phyloP scores from a whole-genome alignment of 1,284 basidiomycete species.

The Ceratobasidium sp. region DNA sequence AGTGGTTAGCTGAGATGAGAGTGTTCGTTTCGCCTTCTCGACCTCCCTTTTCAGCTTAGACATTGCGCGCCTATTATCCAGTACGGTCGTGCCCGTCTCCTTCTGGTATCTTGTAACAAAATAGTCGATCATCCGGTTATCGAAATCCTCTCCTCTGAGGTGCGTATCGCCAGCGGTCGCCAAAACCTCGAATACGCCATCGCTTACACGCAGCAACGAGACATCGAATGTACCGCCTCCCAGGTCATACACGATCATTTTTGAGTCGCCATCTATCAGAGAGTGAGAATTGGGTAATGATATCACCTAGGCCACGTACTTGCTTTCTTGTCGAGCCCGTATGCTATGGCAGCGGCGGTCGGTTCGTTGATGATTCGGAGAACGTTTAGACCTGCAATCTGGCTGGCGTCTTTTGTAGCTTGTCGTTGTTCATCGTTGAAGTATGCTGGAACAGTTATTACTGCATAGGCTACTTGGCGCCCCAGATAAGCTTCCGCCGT shows the following conservation, averaged over 20 bases:
- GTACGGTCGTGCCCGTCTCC: constrained; percentile 60
- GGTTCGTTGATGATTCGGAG: constrained; percentile 69
- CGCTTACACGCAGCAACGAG: constrained; percentile 63
- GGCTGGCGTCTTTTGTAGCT: constrained; percentile 64
- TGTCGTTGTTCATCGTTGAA: constrained; percentile 68
- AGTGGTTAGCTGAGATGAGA: constrained; percentile 63
- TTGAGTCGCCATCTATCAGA: constrained; percentile 57
- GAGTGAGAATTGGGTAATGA: too few species aligned
- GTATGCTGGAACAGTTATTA: constrained; percentile 65
- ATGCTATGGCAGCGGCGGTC: constrained; percentile 64
- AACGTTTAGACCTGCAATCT: constrained; percentile 64
- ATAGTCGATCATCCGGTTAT: constrained; percentile 62
- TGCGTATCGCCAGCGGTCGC: constrained; percentile 49
- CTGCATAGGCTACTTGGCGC: constrained; percentile 64
- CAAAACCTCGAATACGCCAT: constrained; percentile 51
- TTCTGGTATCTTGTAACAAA: constrained; percentile 60
- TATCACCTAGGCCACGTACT: constrained; percentile 30
- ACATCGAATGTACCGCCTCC: constrained; percentile 66
- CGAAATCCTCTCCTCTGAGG: constrained; percentile 67
- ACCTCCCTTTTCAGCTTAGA: constrained; percentile 63
- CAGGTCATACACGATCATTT: constrained; percentile 64
- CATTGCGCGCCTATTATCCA: constrained; percentile 59
- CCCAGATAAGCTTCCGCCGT: constrained; percentile 66
- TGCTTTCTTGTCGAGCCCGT: constrained; percentile 58
- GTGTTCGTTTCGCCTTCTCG: constrained; percentile 61